Evolutionary conservation across 805 yeast genomes (phyloP).

Genomic region (Sungouiella blattae): DNA sequence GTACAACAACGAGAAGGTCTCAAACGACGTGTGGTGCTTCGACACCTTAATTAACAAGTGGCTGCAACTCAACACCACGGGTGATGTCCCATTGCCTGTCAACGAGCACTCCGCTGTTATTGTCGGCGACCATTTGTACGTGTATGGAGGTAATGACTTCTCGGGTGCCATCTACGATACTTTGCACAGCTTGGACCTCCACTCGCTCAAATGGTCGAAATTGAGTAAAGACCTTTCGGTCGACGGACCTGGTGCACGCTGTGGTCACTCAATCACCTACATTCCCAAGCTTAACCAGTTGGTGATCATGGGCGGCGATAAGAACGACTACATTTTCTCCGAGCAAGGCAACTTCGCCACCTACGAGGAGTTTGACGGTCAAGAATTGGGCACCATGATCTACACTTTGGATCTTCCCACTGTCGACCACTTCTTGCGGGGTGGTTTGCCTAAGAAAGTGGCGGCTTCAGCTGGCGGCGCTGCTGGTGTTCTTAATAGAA

Average conservation of each 20-base stretch:
- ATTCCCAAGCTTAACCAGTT: slow-evolving; percentile 63
- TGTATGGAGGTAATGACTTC: slow-evolving; percentile 85
- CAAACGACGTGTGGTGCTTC: slow-evolving; percentile 75
- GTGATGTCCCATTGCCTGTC: slow-evolving; percentile 75
- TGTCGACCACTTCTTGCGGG: slow-evolving; percentile 29
- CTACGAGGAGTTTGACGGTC: slow-evolving; percentile 48
- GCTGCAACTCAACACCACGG: slow-evolving; percentile 68
- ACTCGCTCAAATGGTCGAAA: slow-evolving; percentile 68
- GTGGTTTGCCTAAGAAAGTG: slow-evolving; percentile 8
- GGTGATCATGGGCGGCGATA: slow-evolving; percentile 89
- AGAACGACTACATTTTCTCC: slow-evolving; percentile 58
- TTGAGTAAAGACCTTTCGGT: slow-evolving; percentile 36
- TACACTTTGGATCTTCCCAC: slow-evolving; percentile 58
- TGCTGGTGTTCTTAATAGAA: slow-evolving; percentile 13
- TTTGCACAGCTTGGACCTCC: slow-evolving; percentile 72
- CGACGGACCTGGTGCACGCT: slow-evolving; percentile 73
- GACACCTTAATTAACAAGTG: slow-evolving; percentile 69
- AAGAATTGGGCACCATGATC: slow-evolving; percentile 51
- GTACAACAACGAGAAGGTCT: slow-evolving; percentile 63
- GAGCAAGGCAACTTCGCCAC: slow-evolving; percentile 49
- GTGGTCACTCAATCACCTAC: slow-evolving; percentile 86
- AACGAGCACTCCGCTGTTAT: slow-evolving; percentile 89
- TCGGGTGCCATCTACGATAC: slow-evolving; percentile 65
- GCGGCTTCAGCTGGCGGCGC: slow-evolving; percentile 21
- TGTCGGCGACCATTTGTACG: slow-evolving; percentile 72